Conservation (phyloP, 345 rosid genomes). For the Bruguiera parviflora region DNA sequence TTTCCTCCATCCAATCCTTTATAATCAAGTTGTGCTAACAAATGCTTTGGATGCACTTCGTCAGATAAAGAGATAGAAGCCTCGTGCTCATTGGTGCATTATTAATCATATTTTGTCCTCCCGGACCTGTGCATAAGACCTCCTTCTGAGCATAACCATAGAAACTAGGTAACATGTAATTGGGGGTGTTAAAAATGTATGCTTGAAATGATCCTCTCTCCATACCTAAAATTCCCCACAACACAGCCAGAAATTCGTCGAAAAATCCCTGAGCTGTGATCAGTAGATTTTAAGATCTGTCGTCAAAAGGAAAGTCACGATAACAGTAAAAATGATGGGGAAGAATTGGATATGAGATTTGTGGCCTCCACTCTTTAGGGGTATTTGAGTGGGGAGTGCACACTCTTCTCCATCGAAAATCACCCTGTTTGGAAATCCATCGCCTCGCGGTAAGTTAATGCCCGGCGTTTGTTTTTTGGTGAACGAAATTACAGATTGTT, state of each 20-base stretch:
- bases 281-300: constrained; percentile 24
- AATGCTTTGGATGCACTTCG: no score
- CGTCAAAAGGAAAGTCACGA: constrained; percentile 37
- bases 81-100: neutral
- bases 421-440: constrained; percentile 73
- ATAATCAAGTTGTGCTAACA: no score
- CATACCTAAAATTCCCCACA: neutral
- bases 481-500: constrained; percentile 84
- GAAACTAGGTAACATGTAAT: neutral
- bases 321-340: constrained; percentile 23
- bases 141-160: neutral
- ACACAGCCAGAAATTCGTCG: neutral
- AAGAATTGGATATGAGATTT: constrained; percentile 24
- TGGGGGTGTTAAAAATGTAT: neutral
- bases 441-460: constrained; percentile 51
- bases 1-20: no score
- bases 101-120: neutral
- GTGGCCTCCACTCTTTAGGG: constrained; percentile 39
- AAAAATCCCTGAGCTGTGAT: neutral
- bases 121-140: neutral
- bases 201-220: neutral
- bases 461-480: constrained; percentile 43
- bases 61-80: neutral
- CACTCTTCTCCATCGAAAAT: constrained; percentile 95
- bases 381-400: constrained; percentile 60